These are phyloP conservation scores for Pythium oligandrum DNA, from an alignment of 352 stramenopile species.

Conservation along the genomic window DNA sequence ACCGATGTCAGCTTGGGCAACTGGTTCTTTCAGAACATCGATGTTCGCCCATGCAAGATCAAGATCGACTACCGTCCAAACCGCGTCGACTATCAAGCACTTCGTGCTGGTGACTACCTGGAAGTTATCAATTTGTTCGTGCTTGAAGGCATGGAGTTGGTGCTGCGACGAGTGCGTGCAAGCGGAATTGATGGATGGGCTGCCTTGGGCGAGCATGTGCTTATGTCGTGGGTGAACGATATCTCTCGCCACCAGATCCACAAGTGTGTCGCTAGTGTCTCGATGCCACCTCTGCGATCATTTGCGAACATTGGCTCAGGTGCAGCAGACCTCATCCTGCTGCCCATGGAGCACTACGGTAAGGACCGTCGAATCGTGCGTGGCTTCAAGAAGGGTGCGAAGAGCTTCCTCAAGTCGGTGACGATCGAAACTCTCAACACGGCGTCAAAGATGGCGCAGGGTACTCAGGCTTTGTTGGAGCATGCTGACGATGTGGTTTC, in stretches of 20 bases:
- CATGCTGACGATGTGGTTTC: conserved; percentile 83
- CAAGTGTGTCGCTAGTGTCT: conserved; percentile 86
- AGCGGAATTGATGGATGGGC: conserved; percentile 76
- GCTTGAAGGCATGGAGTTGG: conserved; percentile 84
- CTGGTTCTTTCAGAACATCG: conserved; percentile 88
- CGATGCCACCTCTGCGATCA: conserved; percentile 76
- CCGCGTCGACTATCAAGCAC: conserved; percentile 78
- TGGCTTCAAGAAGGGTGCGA: conserved; percentile 80
- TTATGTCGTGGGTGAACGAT: conserved; percentile 86
- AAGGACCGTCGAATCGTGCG: conserved; percentile 79
- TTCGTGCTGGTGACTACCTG: conserved; percentile 80
- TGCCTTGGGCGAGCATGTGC: conserved; percentile 60
- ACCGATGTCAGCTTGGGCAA: conserved; percentile 38
- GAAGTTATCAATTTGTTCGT: conserved; percentile 90
- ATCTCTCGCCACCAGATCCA: conserved; percentile 87
- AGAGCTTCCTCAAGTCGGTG: conserved; percentile 85
- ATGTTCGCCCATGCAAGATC: conserved; percentile 86
- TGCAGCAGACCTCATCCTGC: conserved; percentile 78
- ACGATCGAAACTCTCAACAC: conserved; percentile 87
- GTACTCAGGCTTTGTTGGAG: conserved; percentile 76
- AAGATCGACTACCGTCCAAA: conserved; percentile 89
- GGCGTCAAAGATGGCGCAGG: conserved; percentile 75
- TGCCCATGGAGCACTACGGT: conserved; percentile 84
- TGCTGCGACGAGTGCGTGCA: conserved; percentile 80
- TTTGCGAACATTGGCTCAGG: conserved; percentile 86